These are phyloP conservation scores for Waitea zeae DNA, from an alignment of 1,284 basidiomycete species.

Conservation along the genomic window DNA sequence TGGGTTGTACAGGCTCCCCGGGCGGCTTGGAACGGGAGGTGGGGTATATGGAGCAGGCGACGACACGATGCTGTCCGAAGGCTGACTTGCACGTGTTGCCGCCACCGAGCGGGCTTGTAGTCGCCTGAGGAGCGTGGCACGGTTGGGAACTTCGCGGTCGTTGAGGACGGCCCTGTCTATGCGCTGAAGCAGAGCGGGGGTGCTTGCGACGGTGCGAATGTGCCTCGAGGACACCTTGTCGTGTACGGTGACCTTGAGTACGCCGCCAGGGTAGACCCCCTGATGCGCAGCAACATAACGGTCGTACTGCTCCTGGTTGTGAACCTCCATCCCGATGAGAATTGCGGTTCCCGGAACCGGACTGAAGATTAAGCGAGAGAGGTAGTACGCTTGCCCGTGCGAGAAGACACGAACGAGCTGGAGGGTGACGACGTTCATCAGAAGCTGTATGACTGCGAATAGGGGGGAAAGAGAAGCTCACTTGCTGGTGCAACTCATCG, in stretches of 20 bases:
- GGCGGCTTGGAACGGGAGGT: too few relatives aligned
- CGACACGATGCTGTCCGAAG: too few relatives aligned
- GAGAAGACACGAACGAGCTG: constrained; percentile 57
- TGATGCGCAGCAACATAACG: constrained; percentile 29
- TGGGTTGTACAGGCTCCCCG: not conserved
- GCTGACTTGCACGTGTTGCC: too few relatives aligned
- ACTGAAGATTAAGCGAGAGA: constrained; percentile 50
- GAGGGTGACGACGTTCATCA: constrained; percentile 6
- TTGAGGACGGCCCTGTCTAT: too few relatives aligned
- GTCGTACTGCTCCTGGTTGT: constrained; percentile 37
- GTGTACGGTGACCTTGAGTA: constrained; percentile 43
- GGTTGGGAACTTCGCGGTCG: too few relatives aligned
- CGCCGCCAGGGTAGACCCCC: constrained; percentile 31
- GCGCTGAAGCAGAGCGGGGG: not conserved
- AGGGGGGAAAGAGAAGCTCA: constrained; percentile 8
- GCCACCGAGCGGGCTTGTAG: too few relatives aligned
- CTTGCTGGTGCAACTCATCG: constrained; percentile 24
- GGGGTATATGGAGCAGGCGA: too few relatives aligned
- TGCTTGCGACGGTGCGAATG: constrained; percentile 8
- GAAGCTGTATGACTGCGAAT: constrained; percentile 4
- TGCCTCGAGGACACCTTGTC: constrained; percentile 29
- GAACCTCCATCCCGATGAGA: constrained; percentile 41
- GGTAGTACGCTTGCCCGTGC: constrained; percentile 35
- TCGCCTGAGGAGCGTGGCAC: too few relatives aligned
- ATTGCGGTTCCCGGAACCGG: constrained; percentile 32